Evolutionary conservation across 495 filamentous ascomycete species (phyloP).

Genomic region (Corynascus novoguineensis): DNA sequence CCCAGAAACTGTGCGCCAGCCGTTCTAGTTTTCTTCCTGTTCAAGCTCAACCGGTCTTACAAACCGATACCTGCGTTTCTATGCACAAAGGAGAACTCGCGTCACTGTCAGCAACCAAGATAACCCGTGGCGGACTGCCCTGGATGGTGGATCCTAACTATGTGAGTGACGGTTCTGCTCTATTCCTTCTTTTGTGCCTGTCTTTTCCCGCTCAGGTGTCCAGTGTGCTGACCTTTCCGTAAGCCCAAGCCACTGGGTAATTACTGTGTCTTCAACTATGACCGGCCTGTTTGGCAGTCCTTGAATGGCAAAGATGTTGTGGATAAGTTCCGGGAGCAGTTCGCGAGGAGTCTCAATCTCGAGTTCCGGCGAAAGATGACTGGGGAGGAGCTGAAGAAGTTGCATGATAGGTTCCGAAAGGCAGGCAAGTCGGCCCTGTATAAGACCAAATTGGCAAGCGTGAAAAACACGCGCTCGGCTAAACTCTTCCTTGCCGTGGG

Average conservation of each 20-base stretch:
- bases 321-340: not conserved
- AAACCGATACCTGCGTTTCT: no score
- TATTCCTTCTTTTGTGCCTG: no score
- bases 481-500: conserved; percentile 7
- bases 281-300: not conserved
- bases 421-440: not conserved
- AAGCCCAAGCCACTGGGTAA: not conserved
- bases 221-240: not conserved
- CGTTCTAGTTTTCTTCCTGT: no score
- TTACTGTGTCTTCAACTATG: not conserved
- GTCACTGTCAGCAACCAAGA: no score
- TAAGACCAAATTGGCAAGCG: not conserved
- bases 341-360: not conserved
- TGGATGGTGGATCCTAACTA: not conserved
- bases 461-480: not conserved
- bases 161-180: not conserved
- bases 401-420: not conserved
- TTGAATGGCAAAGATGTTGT: not conserved
- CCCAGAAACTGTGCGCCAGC: no score
- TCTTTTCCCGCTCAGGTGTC: not conserved
- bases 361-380: conserved; percentile 2
- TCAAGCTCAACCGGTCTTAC: no score
- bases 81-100: no score
- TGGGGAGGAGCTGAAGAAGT: not conserved
- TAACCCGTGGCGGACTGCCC: not conserved